These are phyloP conservation scores for Magnolia officinalis DNA, from an alignment of 164 flowering plant genomes.

Conservation along the genomic window DNA sequence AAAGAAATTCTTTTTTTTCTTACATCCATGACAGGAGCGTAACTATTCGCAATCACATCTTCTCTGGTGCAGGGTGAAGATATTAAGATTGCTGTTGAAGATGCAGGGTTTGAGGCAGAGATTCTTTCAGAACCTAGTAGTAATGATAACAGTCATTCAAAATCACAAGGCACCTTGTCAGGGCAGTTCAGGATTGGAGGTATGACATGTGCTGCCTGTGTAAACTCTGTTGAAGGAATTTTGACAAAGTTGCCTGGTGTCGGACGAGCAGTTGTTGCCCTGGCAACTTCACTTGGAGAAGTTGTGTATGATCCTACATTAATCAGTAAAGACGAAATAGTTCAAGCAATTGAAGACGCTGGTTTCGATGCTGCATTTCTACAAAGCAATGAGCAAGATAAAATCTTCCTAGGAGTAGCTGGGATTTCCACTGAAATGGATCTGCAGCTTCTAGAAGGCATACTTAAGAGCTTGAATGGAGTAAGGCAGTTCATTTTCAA, in stretches of 20 bases:
- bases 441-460: conserved; percentile 51
- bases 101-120: conserved; percentile 98
- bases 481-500: conserved; percentile 62
- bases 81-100: conserved; percentile 82
- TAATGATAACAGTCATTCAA: conserved; percentile 14
- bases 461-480: conserved; percentile 59
- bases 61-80: conserved; percentile 66
- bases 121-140: conserved; percentile 51
- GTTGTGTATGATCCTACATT: conserved; percentile 84
- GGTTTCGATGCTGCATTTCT: conserved; percentile 88
- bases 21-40: not conserved
- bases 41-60: not conserved
- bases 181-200: conserved; percentile 97
- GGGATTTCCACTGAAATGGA: conserved; percentile 65
- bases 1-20: not conserved
- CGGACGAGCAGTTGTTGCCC: conserved; percentile 78
- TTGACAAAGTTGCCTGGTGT: conserved; percentile 80
- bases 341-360: conserved; percentile 90
- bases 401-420: conserved; percentile 45
- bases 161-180: conserved; percentile 34
- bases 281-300: conserved; percentile 88
- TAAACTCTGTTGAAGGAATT: conserved; percentile 90
- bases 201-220: conserved; percentile 99
- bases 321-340: conserved; percentile 74
- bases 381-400: conserved; percentile 85